These are phyloP conservation scores for Xylaria flabelliformis DNA, from an alignment of 495 filamentous ascomycete species.

Conservation along the genomic window DNA sequence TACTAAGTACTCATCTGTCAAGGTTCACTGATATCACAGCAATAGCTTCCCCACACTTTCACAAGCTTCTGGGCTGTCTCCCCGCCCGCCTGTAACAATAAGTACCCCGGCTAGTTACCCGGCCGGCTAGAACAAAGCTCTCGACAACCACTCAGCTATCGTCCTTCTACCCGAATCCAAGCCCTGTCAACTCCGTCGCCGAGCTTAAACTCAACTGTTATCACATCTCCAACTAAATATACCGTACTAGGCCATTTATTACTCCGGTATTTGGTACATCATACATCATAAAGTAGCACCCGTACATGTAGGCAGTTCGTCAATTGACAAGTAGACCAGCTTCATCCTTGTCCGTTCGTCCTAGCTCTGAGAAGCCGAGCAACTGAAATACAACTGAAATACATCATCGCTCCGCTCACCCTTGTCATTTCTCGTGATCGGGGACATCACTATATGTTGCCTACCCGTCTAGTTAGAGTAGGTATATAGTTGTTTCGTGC, in stretches of 20 bases:
- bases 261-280: neutral
- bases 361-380: slow-evolving; percentile 26
- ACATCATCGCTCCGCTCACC: slow-evolving; percentile 25
- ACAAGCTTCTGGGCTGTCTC: slow-evolving; percentile 40
- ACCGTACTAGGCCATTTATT: neutral
- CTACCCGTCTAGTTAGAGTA: slow-evolving; percentile 11
- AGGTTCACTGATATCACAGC: neutral
- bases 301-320: neutral
- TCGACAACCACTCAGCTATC: slow-evolving; percentile 40
- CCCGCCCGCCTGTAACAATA: slow-evolving; percentile 22
- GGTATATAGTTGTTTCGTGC: slow-evolving; percentile 23
- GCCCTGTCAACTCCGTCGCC: slow-evolving; percentile 31
- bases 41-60: slow-evolving; percentile 43
- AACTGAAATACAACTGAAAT: slow-evolving; percentile 25
- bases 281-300: slow-evolving; percentile 20
- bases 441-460: neutral
- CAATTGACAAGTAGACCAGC: neutral
- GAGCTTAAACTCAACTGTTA: slow-evolving; percentile 29
- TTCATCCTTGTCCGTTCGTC: slow-evolving; percentile 20
- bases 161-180: slow-evolving; percentile 41
- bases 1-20: neutral
- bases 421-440: slow-evolving; percentile 16
- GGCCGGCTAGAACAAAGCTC: slow-evolving; percentile 36
- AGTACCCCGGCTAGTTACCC: slow-evolving; percentile 21
- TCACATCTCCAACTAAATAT: slow-evolving; percentile 17